phyloP scores from a whole-genome alignment of 768 basidiomycete species.

The Scleroderma bovista region DNA sequence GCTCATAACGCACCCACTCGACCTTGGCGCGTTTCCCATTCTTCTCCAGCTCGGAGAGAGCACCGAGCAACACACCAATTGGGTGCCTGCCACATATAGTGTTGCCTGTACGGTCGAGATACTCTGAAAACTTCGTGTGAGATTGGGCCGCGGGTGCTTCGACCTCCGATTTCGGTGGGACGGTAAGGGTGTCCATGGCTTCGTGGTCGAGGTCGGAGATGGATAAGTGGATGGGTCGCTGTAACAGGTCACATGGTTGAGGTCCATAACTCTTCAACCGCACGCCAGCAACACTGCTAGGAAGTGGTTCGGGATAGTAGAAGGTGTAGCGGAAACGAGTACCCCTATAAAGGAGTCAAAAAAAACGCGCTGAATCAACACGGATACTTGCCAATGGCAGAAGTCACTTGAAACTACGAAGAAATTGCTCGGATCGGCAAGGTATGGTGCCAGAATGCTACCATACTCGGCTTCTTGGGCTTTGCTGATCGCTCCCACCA shows the following conservation, averaged over 20 bases:
- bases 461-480: slow-evolving; percentile 62
- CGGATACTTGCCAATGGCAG: slow-evolving; percentile 79
- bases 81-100: slow-evolving; percentile 98
- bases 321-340: slow-evolving; percentile 81
- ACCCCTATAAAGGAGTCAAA: slow-evolving; percentile 49
- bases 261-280: slow-evolving; percentile 42
- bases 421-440: slow-evolving; percentile 72
- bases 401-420: slow-evolving; percentile 95
- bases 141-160: slow-evolving; percentile 43
- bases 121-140: slow-evolving; percentile 58
- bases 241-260: slow-evolving; percentile 32
- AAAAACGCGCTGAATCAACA: not conserved
- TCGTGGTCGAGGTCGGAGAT: slow-evolving; percentile 83
- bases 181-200: slow-evolving; percentile 68
- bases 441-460: slow-evolving; percentile 70
- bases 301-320: slow-evolving; percentile 68
- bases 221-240: slow-evolving; percentile 73
- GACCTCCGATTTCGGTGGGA: slow-evolving; percentile 43
- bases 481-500: slow-evolving; percentile 75
- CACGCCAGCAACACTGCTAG: slow-evolving; percentile 39
- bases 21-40: slow-evolving; percentile 34
- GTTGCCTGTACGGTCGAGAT: slow-evolving; percentile 75
- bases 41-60: slow-evolving; percentile 55
- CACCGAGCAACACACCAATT: slow-evolving; percentile 86
- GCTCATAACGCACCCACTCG: slow-evolving; percentile 90